Conservation (phyloP, 1,284 basidiomycete genomes). For the Cutaneotrichosporon spelunceum region DNA sequence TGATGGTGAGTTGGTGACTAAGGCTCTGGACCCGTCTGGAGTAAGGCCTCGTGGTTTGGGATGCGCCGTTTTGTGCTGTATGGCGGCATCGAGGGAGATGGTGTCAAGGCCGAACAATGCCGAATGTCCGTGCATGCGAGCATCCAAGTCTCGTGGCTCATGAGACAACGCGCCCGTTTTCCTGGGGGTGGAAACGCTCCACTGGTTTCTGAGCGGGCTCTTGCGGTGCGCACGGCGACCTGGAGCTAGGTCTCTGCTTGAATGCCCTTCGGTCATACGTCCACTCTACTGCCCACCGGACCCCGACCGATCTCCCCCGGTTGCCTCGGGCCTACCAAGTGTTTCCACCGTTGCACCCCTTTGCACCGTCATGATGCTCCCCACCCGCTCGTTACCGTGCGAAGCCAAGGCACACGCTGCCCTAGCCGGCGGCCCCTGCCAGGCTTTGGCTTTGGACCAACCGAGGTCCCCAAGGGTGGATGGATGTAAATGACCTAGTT, state of each 20-base stretch:
- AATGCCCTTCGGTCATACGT: too few species aligned
- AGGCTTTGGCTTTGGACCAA: neutral
- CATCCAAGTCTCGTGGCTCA: slow-evolving; percentile 1
- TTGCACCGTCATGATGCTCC: neutral
- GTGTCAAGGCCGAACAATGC: slow-evolving; percentile 10
- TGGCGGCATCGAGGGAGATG: neutral
- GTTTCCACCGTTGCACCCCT: neutral
- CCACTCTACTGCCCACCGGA: neutral
- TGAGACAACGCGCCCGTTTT: neutral
- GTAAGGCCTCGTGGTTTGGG: neutral
- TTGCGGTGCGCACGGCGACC: neutral
- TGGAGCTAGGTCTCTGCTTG: too few species aligned
- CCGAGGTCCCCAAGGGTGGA: neutral
- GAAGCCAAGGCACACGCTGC: neutral
- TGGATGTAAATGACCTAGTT: neutral
- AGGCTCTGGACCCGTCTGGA: neutral
- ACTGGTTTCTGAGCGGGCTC: neutral
- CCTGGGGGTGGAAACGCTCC: too few species aligned
- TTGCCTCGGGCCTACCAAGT: too few species aligned
- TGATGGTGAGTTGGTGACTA: slow-evolving; percentile 4
- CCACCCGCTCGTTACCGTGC: neutral
- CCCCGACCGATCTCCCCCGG: neutral
- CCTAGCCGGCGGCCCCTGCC: neutral
- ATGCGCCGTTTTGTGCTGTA: neutral
- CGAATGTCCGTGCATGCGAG: slow-evolving; percentile 9